Base-by-base conservation (phyloP, 768 basidiomycete species). In the Podaxis sp. region DNA sequence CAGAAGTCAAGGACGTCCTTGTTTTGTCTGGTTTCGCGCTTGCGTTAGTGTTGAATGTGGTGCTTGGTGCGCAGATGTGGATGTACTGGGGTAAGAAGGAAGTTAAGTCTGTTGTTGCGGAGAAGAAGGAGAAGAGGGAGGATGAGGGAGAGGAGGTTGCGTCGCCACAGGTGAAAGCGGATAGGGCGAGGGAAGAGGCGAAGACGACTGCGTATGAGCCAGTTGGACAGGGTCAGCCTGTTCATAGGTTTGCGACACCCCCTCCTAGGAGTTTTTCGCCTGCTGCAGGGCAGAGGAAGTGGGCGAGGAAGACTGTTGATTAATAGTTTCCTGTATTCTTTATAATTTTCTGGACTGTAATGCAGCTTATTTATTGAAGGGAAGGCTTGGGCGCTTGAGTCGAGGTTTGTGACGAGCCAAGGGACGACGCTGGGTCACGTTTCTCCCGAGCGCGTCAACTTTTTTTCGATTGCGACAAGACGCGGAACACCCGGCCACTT, bases 41-140 rank as follows among this genome's bases (percentile, higher is more conserved):
- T 22, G 93, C 94, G 1, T 85, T 96, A 0, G 50, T 86, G 5
- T 79, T 98, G 9, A 99, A 99, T 74, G 64, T 87, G 61, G 79
- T 96, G n/a, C 76, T 98, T 12, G 95, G 91, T 2, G 77, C 75
- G 11, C 95, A 98, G 77, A 80, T 98, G 81, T 90, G 87, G 80
- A 74, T 83, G 76, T 98, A 91, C 73, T 91, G 91, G 90, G 89
- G 87, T 12, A 79, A 82, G 64, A 82, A 57, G 50, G 50, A 55
- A 38, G 12, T 33, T 17, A 43, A 52, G 17, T 29, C 55, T 53
- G 29, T 52, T 5, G 13, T 37, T 24, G 17, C 7, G 7, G 40
- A 58, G 13, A 41, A 49, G 40, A 55, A 47, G 36, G 46, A 64
- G 55, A 51, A 59, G 46, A 41, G 52, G 25, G 54, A 61, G n/a